Evolutionary conservation across 2,329 filamentous ascomycete species (phyloP).

Genomic region (Daldinia eschscholtzii): DNA sequence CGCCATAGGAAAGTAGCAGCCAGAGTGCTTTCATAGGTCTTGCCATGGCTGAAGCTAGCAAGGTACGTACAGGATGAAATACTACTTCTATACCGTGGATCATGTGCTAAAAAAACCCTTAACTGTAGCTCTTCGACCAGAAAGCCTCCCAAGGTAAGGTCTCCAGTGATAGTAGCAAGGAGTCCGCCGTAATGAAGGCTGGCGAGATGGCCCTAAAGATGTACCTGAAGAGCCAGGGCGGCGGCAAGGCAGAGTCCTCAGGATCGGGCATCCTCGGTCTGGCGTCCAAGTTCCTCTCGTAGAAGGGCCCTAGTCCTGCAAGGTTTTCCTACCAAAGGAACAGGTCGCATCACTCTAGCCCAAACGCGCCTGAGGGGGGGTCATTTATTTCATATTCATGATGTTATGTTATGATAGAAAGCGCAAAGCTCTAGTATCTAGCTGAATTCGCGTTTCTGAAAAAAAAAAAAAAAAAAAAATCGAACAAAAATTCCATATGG

Average conservation of each 20-base stretch:
- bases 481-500: neutral
- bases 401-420: constrained; percentile 4
- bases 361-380: neutral
- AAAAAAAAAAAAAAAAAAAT: neutral
- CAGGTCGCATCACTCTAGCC: neutral
- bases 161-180: constrained; percentile 75
- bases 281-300: constrained; percentile 52
- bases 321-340: neutral
- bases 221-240: constrained; percentile 83
- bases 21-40: constrained; percentile 86
- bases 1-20: constrained; percentile 60
- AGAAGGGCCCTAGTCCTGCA: neutral
- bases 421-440: constrained; percentile 3
- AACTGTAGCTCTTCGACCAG: constrained; percentile 68
- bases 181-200: constrained; percentile 81
- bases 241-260: constrained; percentile 47
- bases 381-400: neutral
- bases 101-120: constrained; percentile 7
- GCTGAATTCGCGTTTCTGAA: neutral
- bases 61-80: constrained; percentile 61
- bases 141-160: constrained; percentile 68
- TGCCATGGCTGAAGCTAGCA: constrained; percentile 89
- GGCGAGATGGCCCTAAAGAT: constrained; percentile 91
- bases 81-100: neutral
- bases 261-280: constrained; percentile 48